Evolutionary conservation across 2,329 filamentous ascomycete species (phyloP).

Genomic region (Colletotrichum australisinense): DNA sequence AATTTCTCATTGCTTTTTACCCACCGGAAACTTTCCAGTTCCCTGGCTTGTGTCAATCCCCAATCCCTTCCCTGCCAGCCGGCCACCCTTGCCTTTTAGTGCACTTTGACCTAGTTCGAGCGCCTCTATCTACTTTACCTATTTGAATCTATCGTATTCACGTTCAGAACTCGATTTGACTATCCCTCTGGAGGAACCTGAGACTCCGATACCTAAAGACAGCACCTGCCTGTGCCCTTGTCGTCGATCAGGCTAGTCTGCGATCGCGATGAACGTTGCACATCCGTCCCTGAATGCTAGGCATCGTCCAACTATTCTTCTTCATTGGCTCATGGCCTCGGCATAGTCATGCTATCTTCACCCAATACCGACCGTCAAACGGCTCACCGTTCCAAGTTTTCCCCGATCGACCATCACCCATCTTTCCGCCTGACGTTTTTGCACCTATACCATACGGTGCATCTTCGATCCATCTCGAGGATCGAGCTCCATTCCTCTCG

Average conservation of each 20-base stretch:
- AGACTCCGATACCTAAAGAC: neutral
- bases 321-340: neutral
- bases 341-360: neutral
- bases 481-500: neutral
- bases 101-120: neutral
- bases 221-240: neutral
- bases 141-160: neutral
- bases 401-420: neutral
- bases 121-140: neutral
- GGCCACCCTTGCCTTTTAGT: neutral
- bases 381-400: neutral
- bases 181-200: neutral
- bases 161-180: too few species aligned
- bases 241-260: neutral
- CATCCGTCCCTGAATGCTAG: neutral
- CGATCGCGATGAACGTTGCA: neutral
- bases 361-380: neutral
- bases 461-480: neutral
- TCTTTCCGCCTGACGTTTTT: neutral
- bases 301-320: neutral
- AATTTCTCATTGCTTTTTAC: neutral
- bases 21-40: neutral
- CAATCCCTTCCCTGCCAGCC: neutral
- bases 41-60: neutral
- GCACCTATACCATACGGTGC: neutral